Evolutionary conservation across 2,329 filamentous ascomycete species (phyloP).

Genomic region (Pseudogymnoascus sp.): DNA sequence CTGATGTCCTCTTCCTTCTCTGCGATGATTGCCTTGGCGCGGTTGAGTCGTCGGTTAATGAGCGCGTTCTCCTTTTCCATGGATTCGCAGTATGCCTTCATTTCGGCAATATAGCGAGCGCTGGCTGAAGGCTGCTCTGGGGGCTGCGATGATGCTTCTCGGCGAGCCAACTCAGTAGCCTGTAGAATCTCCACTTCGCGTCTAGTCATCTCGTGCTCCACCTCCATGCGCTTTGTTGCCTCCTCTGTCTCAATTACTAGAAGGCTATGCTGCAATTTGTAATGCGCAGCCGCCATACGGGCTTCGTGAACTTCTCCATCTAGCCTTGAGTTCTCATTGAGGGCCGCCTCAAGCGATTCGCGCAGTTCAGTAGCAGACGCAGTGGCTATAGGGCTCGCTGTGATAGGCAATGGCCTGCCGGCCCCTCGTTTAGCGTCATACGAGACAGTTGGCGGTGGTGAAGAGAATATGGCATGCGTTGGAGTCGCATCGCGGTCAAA

Average conservation of each 20-base stretch:
- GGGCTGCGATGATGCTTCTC: constrained; percentile 36
- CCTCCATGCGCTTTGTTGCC: constrained; percentile 75
- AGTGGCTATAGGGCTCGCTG: constrained; percentile 42
- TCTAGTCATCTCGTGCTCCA: constrained; percentile 87
- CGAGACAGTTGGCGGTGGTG: constrained; percentile 23
- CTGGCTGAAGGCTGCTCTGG: constrained; percentile 42
- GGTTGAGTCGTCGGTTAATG: constrained; percentile 57
- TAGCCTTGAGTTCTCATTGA: constrained; percentile 50
- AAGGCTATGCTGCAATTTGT: constrained; percentile 83
- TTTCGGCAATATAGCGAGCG: constrained; percentile 46
- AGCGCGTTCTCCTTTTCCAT: constrained; percentile 58
- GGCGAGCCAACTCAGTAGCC: constrained; percentile 60
- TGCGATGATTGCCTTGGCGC: constrained; percentile 70
- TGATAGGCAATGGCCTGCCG: background rate
- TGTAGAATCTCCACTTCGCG: constrained; percentile 80
- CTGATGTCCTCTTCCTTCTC: constrained; percentile 68
- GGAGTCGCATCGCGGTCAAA: constrained; percentile 16
- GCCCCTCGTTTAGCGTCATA: constrained; percentile 20
- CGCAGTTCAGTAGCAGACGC: constrained; percentile 49
- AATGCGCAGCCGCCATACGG: constrained; percentile 79
- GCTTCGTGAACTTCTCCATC: constrained; percentile 45
- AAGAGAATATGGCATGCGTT: constrained; percentile 20
- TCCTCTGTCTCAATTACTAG: constrained; percentile 77
- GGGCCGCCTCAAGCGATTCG: constrained; percentile 45
- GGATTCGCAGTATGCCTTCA: constrained; percentile 59